Evolutionary conservation across 2,329 filamentous ascomycete genomes (phyloP).

Genomic region (Aspergillus pseudonomiae): DNA sequence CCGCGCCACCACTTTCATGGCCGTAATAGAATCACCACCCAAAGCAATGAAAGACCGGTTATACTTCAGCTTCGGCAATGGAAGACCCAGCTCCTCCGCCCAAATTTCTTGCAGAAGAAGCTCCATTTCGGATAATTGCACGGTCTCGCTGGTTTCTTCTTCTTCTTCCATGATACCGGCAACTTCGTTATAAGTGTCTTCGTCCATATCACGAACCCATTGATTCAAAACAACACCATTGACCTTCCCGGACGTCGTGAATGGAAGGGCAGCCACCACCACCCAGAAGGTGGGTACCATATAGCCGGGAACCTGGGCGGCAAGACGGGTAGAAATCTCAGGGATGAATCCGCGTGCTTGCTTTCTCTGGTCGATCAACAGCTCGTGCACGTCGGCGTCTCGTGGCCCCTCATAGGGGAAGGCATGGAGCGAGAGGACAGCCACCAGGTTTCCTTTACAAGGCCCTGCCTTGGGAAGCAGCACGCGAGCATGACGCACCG

Average conservation of each 20-base stretch:
- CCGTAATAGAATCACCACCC: conserved; percentile 21
- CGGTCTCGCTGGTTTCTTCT: not conserved
- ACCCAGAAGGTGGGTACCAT: conserved; percentile 10
- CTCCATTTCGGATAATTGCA: conserved; percentile 7
- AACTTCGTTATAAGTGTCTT: not conserved
- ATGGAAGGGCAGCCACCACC: not conserved
- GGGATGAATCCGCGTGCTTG: not conserved
- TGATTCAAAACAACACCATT: not conserved
- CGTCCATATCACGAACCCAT: conserved; percentile 4
- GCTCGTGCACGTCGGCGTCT: not conserved
- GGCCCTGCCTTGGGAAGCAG: not conserved
- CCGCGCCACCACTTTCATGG: conserved; percentile 13
- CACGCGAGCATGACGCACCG: not conserved
- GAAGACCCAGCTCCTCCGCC: conserved; percentile 46
- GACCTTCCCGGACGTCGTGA: conserved; percentile 4
- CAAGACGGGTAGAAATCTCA: not conserved
- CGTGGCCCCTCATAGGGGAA: not conserved
- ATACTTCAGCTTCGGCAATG: conserved; percentile 48
- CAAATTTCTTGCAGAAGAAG: conserved; percentile 11
- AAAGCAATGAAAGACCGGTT: conserved; percentile 49
- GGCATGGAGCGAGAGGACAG: not conserved
- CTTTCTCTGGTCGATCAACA: not conserved
- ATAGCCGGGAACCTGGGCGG: not conserved
- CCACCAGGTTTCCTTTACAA: not conserved
- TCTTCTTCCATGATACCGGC: conserved; percentile 1